Evolutionary conservation across 192 early-diverging fungal species (phyloP), one percentile per base, ranked within the genome.

Genomic region (Backusella tarrabulga): DNA sequence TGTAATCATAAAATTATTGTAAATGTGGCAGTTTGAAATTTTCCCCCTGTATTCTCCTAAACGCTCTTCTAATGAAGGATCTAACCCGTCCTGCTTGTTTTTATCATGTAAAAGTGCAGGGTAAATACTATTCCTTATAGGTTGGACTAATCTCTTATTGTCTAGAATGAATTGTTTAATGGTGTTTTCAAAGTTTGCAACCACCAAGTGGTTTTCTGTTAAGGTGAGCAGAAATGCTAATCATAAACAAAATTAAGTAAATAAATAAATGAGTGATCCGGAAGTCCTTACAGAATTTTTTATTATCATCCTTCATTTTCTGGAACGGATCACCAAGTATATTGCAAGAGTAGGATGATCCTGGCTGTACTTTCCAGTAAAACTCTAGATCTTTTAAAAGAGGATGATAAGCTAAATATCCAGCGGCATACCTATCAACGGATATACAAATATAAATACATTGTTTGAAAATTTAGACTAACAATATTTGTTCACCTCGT

Each of bases 1-100:
- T 29, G 86, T 91, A 54, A 97, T 95, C 81, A 96, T 94, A 87
- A 96, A 97, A 71, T 96, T 95, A 60, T 89, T 90, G 90, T 90
- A 94, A 70, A 91, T 92, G 63, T 91, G 86, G 77, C 89, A 93
- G 4, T 83, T 84, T 69, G 89, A 90, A 71, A 90, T 90, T 17
- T 80, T 71, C 68, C 88, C 89, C 32, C 83, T 75, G 6, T 69
- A 71, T 7, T 77, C 46, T 34, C 76, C 67, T 21, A 71, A 34
- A n/a, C 23, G 68, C 8, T 34, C n/a, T 29, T n/a, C 36, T 15
- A 52, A 1, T 14, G 21, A 19, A 2, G 34, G 17, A 12, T 40
- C 29, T 6, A 44, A 5, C 38, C 42, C 15, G 14, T 44, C 15
- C 42, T 32, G 19, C 35, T 6, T 34, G 0, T 6, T 69, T 46